Evolutionary conservation across 2,329 filamentous ascomycete genomes (phyloP), one percentile per base, ranked within the genome.

Genomic region (Aspergillus ustus): DNA sequence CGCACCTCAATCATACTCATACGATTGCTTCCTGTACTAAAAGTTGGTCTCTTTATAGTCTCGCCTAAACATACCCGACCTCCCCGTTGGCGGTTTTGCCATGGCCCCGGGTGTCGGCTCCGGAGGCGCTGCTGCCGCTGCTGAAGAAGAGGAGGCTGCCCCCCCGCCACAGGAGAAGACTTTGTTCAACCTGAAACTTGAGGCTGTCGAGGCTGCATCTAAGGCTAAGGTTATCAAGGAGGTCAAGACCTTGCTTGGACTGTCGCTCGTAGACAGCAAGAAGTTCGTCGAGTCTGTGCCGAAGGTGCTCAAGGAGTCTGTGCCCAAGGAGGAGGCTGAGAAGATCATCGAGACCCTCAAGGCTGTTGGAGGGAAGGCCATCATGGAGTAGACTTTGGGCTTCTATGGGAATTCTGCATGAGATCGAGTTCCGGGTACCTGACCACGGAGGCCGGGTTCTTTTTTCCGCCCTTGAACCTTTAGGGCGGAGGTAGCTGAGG

Each of bases 221-320:
- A 99, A 99, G 85, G 93, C 96, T 73, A 99, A 99, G 90, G 85
- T 99, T 73, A 99, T 99, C 86, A 99, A 99, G 87, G 95, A 99
- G 84, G 87, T 99, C 83, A 99, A 99, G 89, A 89, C 88, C 74
- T 85, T 99, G 87, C 84, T 99, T 63, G 95, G 95, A 48, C 82
- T 99, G 76, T 96, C 91, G 78, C 86, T 99, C 83, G 96, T 99
- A 70, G 95, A 99, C 81, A 96, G 92, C 83, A 99, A 99, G 90
- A 99, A 99, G 85, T 99, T 99, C 75, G 95, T 99, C 69, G 95
- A 99, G 86, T 92, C 91, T 76, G 93, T 91, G 70, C 95, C 95
- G 67, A 99, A 99, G 90, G 83, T 92, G 80, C 91, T 99, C 92
- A 98, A 98, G 89, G 95, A 99, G 83, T 93, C 91, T 55, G 93